Base-by-base conservation (phyloP, 441 rosid genomes). In the Isatis lusitanica region DNA sequence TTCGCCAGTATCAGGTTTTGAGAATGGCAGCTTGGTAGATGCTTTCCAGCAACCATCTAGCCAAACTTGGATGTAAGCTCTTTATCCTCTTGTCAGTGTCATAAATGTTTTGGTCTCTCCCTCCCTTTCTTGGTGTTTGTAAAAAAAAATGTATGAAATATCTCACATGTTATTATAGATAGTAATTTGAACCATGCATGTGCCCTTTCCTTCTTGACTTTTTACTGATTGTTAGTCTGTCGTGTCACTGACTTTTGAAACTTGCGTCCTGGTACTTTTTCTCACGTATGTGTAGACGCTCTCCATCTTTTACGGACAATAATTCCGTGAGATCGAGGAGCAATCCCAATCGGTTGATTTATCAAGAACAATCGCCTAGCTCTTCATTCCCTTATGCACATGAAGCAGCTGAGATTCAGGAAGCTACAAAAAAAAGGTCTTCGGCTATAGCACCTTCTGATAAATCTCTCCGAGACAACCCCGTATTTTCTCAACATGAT, bases 401-500 rank as follows among this genome's bases (percentile, higher is more conserved):
- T 65, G 84, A 84, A 65, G 68, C 43, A 68, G 78, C 64, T 48
- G 80, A 83, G 74, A 75, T 73, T 46, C 85, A 80, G 78, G 83
- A 44, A 64, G 80, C 87, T 51, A 83, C 82, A 70, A 77, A 80
- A 68, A 79, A 77, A 59, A 83, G 74, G 66, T 70, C 90, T 74
- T 84, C 86, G 1, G 79, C 77, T 67, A 28, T 40, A 21, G 63
- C 81, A 73, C 61, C 73, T 38, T 58, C 70, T 24, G 77, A 61
- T 68, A 81, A 77, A 52, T 73, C 84, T 79, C 36, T 64, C 30
- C 72, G 53, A 59, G 85, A 85, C 55, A 73, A 79, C 73, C 52
- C 63, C 2, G 66, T 44, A 72, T 66, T 84, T 78, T 12, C 64
- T 73, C 85, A 73, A 52, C 76, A 78, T 61, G 82, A 84, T 46